A percentile compares a stretch with the other conserved stretches of the same genome.
phyloP scores from a whole-genome alignment of 345 rosid genomes.

The Erodium maritimum region DNA sequence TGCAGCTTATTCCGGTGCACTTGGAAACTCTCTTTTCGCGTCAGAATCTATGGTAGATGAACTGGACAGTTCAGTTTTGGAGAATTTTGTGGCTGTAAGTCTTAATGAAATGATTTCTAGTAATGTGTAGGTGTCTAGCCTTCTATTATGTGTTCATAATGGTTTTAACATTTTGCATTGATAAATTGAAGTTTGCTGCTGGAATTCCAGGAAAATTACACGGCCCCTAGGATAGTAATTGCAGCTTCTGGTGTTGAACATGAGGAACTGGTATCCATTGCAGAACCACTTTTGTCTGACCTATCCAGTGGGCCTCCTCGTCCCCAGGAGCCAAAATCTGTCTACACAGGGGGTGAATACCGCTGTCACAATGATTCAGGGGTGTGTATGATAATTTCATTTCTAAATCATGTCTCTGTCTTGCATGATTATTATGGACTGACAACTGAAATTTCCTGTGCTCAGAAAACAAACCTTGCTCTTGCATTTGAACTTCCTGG shows the following conservation, averaged over 20 bases:
- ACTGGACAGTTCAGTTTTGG: constrained; percentile 44
- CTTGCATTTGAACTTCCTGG: constrained; percentile 90
- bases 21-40: constrained; percentile 80
- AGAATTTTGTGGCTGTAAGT: constrained; percentile 70
- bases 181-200: constrained; percentile 8
- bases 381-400: constrained; percentile 31
- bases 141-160: background rate
- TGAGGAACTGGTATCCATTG: constrained; percentile 61
- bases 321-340: constrained; percentile 52
- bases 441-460: constrained; percentile 9
- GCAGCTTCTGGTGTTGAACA: constrained; percentile 85
- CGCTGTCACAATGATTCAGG: constrained; percentile 71
- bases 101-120: background rate
- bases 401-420: background rate
- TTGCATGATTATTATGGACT: constrained; percentile 2
- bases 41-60: constrained; percentile 57
- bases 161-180: background rate
- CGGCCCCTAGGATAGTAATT: constrained; percentile 71
- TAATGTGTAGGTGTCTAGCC: background rate
- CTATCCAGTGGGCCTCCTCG: constrained; percentile 36
- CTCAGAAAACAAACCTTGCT: constrained; percentile 59
- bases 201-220: constrained; percentile 57
- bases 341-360: constrained; percentile 81
- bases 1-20: constrained; percentile 69
- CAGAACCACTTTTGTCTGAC: constrained; percentile 79